phyloP scores from a whole-genome alignment of 129 eudicot genomes.

The Escallonia rubra region DNA sequence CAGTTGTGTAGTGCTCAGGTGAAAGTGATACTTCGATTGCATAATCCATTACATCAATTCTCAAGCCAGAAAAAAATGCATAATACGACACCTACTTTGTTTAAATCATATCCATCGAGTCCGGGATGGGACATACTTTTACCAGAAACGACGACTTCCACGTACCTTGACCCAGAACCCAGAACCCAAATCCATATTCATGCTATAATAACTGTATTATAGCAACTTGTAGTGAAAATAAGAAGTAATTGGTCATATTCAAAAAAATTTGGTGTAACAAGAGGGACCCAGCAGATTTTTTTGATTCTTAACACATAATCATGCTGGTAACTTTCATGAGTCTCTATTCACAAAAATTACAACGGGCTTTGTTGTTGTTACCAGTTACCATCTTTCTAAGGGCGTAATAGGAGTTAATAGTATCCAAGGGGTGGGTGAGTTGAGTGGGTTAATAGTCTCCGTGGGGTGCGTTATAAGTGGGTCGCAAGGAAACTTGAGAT shows the following conservation, averaged over 20 bases:
- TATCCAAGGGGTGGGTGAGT: too few species aligned
- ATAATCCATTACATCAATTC: background rate
- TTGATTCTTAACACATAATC: background rate
- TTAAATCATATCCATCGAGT: constrained; percentile 1
- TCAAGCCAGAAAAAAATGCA: background rate
- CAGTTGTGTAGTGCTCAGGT: background rate
- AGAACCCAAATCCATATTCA: background rate
- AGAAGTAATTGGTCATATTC: background rate
- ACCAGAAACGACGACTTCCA: constrained; percentile 10
- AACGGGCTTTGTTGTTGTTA: too few species aligned
- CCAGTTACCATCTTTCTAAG: too few species aligned
- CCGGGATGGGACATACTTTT: background rate
- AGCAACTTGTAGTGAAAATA: background rate
- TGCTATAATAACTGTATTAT: background rate
- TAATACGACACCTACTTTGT: background rate
- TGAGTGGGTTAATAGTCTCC: too few species aligned
- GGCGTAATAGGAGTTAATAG: too few species aligned
- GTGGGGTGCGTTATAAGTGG: too few species aligned
- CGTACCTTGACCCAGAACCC: constrained; percentile 5
- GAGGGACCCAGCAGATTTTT: background rate
- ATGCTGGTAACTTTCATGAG: background rate
- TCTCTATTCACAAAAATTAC: too few species aligned
- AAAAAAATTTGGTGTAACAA: background rate
- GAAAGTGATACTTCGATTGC: constrained; percentile 4
- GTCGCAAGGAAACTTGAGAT: too few species aligned